Percentiles rank a stretch among this genome's conserved stretches.
These are phyloP conservation scores for Boletus vermiculosoides DNA, from an alignment of 768 basidiomycete species.

Conservation along the genomic window DNA sequence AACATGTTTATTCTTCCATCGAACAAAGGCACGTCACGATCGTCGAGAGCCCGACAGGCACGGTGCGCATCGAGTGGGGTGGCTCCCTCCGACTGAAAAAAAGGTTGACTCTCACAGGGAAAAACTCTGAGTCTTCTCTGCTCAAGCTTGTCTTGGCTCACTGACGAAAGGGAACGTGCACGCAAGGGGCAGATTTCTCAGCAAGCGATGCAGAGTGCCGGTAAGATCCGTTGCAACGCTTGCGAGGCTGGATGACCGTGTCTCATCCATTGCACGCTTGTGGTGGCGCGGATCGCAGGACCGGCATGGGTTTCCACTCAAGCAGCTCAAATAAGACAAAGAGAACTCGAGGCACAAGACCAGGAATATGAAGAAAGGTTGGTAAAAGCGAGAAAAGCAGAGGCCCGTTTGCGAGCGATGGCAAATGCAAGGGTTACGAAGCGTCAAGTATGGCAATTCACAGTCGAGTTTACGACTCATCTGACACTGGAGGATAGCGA, in stretches of 20 bases:
- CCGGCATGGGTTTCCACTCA: constrained; percentile 79
- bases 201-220: constrained; percentile 22
- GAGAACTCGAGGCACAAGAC: constrained; percentile 69
- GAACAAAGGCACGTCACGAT: constrained; percentile 76
- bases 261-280: constrained; percentile 7
- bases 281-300: constrained; percentile 32
- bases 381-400: constrained; percentile 57
- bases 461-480: not conserved
- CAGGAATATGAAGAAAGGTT: constrained; percentile 61
- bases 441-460: constrained; percentile 45
- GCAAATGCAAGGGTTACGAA: constrained; percentile 60
- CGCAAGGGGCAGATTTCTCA: constrained; percentile 60
- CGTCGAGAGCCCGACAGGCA: constrained; percentile 88
- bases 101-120: constrained; percentile 48
- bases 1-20: constrained; percentile 76
- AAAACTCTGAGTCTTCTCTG: constrained; percentile 84
- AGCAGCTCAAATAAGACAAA: constrained; percentile 58
- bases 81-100: not conserved
- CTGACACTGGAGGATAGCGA: constrained; percentile 26
- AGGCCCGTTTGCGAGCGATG: constrained; percentile 52
- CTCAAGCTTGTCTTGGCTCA: constrained; percentile 71
- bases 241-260: constrained; percentile 21
- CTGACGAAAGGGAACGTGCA: constrained; percentile 67
- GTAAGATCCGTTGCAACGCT: constrained; percentile 13
- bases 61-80: constrained; percentile 45